A percentile compares a stretch with the other conserved stretches of the same genome.
Evolutionary conservation across 139 green algal species (phyloP).

Genomic region (Penium margaritaceum): DNA sequence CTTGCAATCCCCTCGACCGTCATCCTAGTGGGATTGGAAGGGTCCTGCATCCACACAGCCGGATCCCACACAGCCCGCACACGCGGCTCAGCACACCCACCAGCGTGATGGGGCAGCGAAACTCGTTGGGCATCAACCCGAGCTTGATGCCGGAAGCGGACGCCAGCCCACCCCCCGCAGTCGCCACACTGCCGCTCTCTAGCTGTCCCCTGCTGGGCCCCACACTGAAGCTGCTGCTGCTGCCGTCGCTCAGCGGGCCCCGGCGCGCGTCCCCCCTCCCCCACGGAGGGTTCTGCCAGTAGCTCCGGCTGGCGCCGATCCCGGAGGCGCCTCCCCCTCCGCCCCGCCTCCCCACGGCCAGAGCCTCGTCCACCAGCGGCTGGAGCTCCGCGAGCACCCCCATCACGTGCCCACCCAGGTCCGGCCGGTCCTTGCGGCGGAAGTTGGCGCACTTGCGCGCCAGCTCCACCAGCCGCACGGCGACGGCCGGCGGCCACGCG

Average conservation of each 20-base stretch:
- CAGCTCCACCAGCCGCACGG: not conserved
- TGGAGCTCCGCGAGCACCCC: not conserved
- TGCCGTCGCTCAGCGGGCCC: not conserved
- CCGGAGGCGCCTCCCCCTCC: not conserved
- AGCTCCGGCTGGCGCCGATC: not conserved
- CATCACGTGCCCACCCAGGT: not conserved
- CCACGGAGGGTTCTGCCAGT: not conserved
- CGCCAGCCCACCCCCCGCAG: not conserved
- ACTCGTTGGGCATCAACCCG: not conserved
- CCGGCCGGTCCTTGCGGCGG: not conserved
- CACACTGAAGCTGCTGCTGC: too few relatives aligned
- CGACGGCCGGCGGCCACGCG: constrained; percentile 8
- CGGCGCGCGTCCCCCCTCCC: not conserved
- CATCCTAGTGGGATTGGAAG: too few relatives aligned
- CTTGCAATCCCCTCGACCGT: too few relatives aligned
- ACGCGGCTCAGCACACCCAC: too few relatives aligned
- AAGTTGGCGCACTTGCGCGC: not conserved
- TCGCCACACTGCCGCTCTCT: not conserved
- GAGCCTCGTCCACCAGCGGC: too few relatives aligned
- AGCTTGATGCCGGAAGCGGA: not conserved
- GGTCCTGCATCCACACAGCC: too few relatives aligned
- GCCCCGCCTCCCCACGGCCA: too few relatives aligned
- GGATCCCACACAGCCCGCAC: too few relatives aligned
- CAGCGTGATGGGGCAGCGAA: constrained; percentile 4
- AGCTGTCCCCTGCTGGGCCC: not conserved